Evolutionary conservation across 176 grass and related monocot genomes (phyloP), one percentile per base, ranked within the genome.

Genomic region (Oryza punctata): DNA sequence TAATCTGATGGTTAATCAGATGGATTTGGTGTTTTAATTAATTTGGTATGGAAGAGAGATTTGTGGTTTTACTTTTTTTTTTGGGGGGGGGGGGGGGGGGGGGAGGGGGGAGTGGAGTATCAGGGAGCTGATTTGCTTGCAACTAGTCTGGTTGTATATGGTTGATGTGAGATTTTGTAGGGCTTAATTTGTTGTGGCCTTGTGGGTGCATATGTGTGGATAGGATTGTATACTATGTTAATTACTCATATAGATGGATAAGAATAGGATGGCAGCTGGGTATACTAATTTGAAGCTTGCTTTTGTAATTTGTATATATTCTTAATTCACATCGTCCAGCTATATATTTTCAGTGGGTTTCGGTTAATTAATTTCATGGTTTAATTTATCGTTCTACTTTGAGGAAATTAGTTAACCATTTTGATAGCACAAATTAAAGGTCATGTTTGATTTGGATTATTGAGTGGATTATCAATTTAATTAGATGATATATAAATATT

Each of bases 1-100:
- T 50, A 50, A 50, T 6, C n/a, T 50, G 11, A 15, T 64, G 63
- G 4, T n/a, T 23, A 5, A 18, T 73, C 60, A 67, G 8, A 64
- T 85, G 75, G 66, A 15, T 85, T 78, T 78, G 54, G 68, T 79
- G 16, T 1, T 30, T 67, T n/a, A 50, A 6, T 57, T 65, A 57
- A 61, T 38, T 81, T 73, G 45, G 37, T 29, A 69, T 79, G 71
- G 10, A 21, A 61, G 72, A 33, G 26, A 21, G 66, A 26, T 72
- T 54, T 73, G 77, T 41, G 61, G 44, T 11, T 73, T 67, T 74
- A 16, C 69, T 57, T 86, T 65, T 65, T 27, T n/a, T n/a, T n/a
- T n/a, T n/a, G n/a, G n/a, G n/a, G n/a, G n/a, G n/a, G n/a, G n/a
- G n/a, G n/a, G n/a, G n/a, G n/a, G n/a, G n/a, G n/a, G n/a, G n/a